Base-by-base conservation (phyloP, 2,329 filamentous ascomycete species). In the Pleomassaria siparia region DNA sequence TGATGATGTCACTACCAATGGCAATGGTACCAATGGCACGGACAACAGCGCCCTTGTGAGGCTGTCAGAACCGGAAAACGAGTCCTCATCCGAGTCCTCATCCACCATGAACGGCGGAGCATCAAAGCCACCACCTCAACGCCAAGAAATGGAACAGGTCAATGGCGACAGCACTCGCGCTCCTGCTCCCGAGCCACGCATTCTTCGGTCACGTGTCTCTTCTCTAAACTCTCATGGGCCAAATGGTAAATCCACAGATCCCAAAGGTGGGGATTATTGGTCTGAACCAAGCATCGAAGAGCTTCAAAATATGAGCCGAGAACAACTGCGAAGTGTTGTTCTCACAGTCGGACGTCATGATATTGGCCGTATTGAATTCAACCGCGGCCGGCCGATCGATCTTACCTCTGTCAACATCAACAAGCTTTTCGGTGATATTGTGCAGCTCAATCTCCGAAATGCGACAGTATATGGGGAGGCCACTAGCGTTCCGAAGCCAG, bases 321-420 rank as follows among this genome's bases (percentile, higher is more conserved):
- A 88, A 48, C 85, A 96, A 72, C 84, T 89, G 43, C 83, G 87
- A 68, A 84, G 82, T 53, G 82, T 97, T 20, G 74, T 78, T 7
- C 90, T 97, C 62, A 85, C 82, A 3, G 88, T 97, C 39, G 94
- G 94, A 20, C 89, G 94, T 47, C 76, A 88, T 21, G 85, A 87
- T 48, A 86, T 91, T 56, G 95, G 94, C 40, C 81, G 84, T 47
- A 87, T 99, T 54, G 82, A 81, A 20, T 99, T 99, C 73, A 78
- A 85, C 43, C 51, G 54, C 13, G 63, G 65, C 26, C 52, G 61
- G 26, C 58, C 64, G 5, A 90, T 96, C 26, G 92, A 99, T 70
- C 79, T 99, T 20, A 92, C 82, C 50, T 82, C 78, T 42, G 81
- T 95, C 47, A 82, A 91, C 44, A 73, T 96, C 2, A 89, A 96